A percentile compares a stretch with the other conserved stretches of the same genome.
Evolutionary conservation across 129 eudicot species (phyloP).

Genomic region (Pseudognaphalium luteoalbum): DNA sequence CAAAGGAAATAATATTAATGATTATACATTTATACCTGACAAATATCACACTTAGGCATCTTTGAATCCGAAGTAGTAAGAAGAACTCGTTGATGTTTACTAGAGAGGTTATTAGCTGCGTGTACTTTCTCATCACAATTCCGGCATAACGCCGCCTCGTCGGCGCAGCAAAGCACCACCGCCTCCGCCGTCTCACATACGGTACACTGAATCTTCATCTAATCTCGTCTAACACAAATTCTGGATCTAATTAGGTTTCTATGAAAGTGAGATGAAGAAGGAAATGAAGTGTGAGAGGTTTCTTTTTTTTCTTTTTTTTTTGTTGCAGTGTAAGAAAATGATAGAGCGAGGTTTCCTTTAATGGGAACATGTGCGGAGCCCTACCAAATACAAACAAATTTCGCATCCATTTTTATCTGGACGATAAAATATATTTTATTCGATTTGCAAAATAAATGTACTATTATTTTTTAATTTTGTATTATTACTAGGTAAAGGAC

Average conservation of each 20-base stretch:
- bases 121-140: slow-evolving; percentile 73
- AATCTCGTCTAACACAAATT: not conserved
- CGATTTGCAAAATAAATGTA: too few relatives aligned
- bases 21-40: slow-evolving; percentile 58
- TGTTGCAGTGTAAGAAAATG: not conserved
- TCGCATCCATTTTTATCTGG: too few relatives aligned
- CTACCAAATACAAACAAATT: not conserved
- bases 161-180: slow-evolving; percentile 87
- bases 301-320: too few relatives aligned
- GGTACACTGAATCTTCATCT: slow-evolving; percentile 92
- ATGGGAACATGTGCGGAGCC: slow-evolving; percentile 19
- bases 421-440: too few relatives aligned
- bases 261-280: not conserved
- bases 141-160: slow-evolving; percentile 87
- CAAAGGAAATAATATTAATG: not conserved
- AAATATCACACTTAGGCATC: slow-evolving; percentile 86
- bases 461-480: too few relatives aligned
- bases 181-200: slow-evolving; percentile 87
- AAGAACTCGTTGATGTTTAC: slow-evolving; percentile 76
- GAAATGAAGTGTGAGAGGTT: not conserved
- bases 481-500: too few relatives aligned
- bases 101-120: slow-evolving; percentile 90
- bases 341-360: not conserved
- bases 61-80: slow-evolving; percentile 54
- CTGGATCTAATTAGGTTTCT: not conserved